Evolutionary conservation across 2,329 filamentous ascomycete genomes (phyloP).

Genomic region (Arthrobotrys iridis): DNA sequence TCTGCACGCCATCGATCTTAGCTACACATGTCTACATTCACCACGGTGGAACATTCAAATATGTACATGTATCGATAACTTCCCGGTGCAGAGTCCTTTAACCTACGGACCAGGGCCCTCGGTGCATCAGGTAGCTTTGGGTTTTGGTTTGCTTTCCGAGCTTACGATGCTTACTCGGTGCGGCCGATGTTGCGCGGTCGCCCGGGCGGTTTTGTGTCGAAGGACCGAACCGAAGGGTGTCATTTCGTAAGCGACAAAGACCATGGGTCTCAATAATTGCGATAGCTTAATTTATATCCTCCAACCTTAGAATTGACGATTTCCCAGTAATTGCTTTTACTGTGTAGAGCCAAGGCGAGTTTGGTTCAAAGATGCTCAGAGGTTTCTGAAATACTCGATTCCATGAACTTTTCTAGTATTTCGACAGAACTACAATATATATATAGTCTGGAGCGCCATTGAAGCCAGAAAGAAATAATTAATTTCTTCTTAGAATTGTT

Average conservation of each 20-base stretch:
- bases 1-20: neutral
- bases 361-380: too few species aligned
- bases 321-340: too few species aligned
- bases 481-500: too few species aligned
- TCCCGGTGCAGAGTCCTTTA: constrained; percentile 3
- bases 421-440: too few species aligned
- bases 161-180: neutral
- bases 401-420: too few species aligned
- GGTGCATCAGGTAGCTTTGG: neutral
- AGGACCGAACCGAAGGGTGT: constrained; percentile 13
- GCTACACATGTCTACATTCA: neutral
- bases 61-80: neutral
- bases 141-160: neutral
- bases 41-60: neutral
- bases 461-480: too few species aligned
- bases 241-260: constrained; percentile 12
- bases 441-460: too few species aligned
- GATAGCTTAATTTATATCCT: neutral
- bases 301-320: neutral
- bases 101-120: constrained; percentile 7
- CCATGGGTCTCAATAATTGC: too few species aligned
- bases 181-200: constrained; percentile 10
- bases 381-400: too few species aligned
- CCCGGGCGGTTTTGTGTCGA: constrained; percentile 6
- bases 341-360: too few species aligned